phyloP scores from a whole-genome alignment of 768 basidiomycete genomes.

The Xerocomus spinulosus region DNA sequence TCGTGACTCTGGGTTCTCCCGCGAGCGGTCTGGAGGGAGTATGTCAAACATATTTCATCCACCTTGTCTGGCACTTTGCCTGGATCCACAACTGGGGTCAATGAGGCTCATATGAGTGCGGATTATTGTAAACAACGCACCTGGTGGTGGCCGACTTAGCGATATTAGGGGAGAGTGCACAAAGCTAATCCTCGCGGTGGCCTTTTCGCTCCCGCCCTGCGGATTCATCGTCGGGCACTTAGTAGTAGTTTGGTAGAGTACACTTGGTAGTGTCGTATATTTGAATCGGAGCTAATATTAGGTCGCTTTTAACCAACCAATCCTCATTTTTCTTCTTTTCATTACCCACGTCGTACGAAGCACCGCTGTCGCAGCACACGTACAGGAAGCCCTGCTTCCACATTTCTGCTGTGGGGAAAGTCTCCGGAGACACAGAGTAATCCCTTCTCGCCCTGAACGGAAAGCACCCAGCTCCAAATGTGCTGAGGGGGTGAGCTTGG shows the following conservation, averaged over 20 bases:
- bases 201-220: conserved; percentile 11
- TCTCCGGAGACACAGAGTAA: conserved; percentile 84
- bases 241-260: too few relatives aligned
- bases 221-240: conserved; percentile 20
- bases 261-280: not conserved
- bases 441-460: conserved; percentile 51
- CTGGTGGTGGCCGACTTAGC: conserved; percentile 20
- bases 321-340: conserved; percentile 21
- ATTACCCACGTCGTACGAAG: conserved; percentile 57
- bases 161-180: conserved; percentile 26
- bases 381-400: conserved; percentile 53
- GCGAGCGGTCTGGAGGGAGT: conserved; percentile 53
- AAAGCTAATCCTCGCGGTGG: conserved; percentile 15
- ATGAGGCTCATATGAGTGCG: not conserved
- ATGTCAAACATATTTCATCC: conserved; percentile 64
- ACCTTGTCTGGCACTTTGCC: conserved; percentile 54
- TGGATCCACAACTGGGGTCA: conserved; percentile 18
- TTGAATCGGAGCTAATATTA: conserved; percentile 22
- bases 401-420: conserved; percentile 81
- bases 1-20: conserved; percentile 48
- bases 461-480: conserved; percentile 74
- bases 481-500: conserved; percentile 53
- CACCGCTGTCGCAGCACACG: conserved; percentile 83
- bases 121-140: conserved; percentile 9
- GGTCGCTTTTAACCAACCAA: conserved; percentile 8